A percentile compares a stretch with the other conserved stretches of the same genome.
These are phyloP conservation scores for Infundibulicybe gibba DNA, from an alignment of 768 basidiomycete genomes.

Conservation along the genomic window DNA sequence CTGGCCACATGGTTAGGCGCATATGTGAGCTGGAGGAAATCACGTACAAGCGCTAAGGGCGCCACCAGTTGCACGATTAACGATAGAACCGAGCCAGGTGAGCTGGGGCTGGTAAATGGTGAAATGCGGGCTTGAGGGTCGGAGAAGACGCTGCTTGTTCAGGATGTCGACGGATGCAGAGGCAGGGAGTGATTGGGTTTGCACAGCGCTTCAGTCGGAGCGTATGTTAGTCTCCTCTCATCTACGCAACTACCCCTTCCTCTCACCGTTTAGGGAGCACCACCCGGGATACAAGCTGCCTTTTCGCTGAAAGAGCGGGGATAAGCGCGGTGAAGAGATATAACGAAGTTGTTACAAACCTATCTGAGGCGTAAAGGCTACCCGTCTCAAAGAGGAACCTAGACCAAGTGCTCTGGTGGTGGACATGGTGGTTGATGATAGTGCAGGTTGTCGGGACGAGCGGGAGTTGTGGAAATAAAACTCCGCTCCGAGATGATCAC, in stretches of 20 bases:
- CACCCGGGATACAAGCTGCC: slow-evolving; percentile 35
- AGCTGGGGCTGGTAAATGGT: slow-evolving; percentile 96
- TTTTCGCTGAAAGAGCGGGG: slow-evolving; percentile 29
- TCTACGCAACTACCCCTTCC: neutral
- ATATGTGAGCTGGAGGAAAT: neutral
- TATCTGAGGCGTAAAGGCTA: slow-evolving; percentile 35
- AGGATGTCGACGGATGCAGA: slow-evolving; percentile 60
- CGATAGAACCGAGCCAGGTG: slow-evolving; percentile 86
- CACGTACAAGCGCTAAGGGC: slow-evolving; percentile 74
- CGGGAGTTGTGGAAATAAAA: no score
- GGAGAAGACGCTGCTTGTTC: slow-evolving; percentile 81
- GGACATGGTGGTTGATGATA: slow-evolving; percentile 25
- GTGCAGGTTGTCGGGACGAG: no score
- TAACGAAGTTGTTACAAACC: slow-evolving; percentile 19
- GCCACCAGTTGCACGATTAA: slow-evolving; percentile 81
- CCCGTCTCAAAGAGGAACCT: slow-evolving; percentile 50
- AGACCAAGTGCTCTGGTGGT: slow-evolving; percentile 56
- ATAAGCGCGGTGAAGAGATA: neutral
- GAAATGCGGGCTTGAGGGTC: slow-evolving; percentile 93
- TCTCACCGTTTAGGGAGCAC: slow-evolving; percentile 39
- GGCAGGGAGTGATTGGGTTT: slow-evolving; percentile 64
- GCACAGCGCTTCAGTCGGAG: slow-evolving; percentile 38
- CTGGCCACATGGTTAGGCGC: slow-evolving; percentile 29
- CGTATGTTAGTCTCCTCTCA: slow-evolving; percentile 1
- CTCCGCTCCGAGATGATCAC: no score